phyloP scores from a whole-genome alignment of 306 rosid species.

The Carpinus viminea region DNA sequence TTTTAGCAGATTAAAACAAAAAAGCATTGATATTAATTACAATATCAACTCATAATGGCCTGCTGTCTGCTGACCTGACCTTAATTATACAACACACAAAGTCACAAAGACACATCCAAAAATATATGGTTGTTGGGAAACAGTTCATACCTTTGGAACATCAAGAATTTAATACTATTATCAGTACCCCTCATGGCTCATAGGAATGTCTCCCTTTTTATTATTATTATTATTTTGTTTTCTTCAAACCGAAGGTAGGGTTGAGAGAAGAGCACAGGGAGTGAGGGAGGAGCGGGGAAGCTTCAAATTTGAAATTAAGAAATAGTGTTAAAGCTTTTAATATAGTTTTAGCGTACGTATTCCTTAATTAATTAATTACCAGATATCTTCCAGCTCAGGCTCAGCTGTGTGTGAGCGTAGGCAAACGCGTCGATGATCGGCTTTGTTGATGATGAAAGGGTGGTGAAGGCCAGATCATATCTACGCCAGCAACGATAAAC shows the following conservation, averaged over 20 bases:
- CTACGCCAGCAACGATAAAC: too few species aligned
- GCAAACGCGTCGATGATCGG: constrained; percentile 16
- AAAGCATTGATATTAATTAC: too few species aligned
- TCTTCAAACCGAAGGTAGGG: not conserved
- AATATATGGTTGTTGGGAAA: constrained; percentile 22
- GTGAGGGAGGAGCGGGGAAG: not conserved
- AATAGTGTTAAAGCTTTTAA: not conserved
- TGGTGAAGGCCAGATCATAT: too few species aligned
- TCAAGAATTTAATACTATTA: not conserved
- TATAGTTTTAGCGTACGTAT: not conserved
- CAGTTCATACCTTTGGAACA: constrained; percentile 1
- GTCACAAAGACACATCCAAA: not conserved
- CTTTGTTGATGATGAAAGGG: constrained; percentile 25
- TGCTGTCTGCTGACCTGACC: not conserved
- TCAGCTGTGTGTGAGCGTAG: constrained; percentile 5
- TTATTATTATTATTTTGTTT: too few species aligned
- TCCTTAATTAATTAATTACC: not conserved
- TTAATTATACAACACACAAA: not conserved
- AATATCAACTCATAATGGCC: not conserved
- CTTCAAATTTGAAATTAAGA: not conserved
- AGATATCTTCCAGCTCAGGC: constrained; percentile 31
- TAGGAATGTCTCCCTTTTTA: too few species aligned
- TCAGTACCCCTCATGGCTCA: too few species aligned
- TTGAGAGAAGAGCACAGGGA: not conserved
- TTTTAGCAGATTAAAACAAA: too few species aligned